These are phyloP conservation scores for Pseudomonodictys pantanalensis DNA, from an alignment of 495 filamentous ascomycete species.

Conservation along the genomic window DNA sequence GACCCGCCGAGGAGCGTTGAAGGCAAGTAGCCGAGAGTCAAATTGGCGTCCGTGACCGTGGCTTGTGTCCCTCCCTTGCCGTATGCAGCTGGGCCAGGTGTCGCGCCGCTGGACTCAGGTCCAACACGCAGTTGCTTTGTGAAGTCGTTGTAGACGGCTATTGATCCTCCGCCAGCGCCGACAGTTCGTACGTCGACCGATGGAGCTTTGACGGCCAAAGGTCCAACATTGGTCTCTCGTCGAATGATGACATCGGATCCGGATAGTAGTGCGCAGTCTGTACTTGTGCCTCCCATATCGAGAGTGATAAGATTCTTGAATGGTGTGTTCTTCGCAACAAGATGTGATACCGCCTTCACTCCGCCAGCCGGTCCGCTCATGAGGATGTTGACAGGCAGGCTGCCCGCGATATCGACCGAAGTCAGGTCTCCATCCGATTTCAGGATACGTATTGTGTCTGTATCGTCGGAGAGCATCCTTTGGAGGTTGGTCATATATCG, in stretches of 20 bases:
- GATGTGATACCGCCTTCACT: slow-evolving; percentile 48
- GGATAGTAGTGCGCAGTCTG: slow-evolving; percentile 50
- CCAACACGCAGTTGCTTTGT: slow-evolving; percentile 51
- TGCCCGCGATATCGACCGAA: slow-evolving; percentile 45
- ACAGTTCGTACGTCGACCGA: slow-evolving; percentile 52
- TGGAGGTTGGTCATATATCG: slow-evolving; percentile 46
- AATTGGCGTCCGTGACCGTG: slow-evolving; percentile 53
- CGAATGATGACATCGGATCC: slow-evolving; percentile 48
- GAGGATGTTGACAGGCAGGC: slow-evolving; percentile 49
- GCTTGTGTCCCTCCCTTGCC: slow-evolving; percentile 47
- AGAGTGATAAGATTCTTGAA: slow-evolving; percentile 53
- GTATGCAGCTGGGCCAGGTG: slow-evolving; percentile 51
- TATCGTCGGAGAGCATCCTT: slow-evolving; percentile 41
- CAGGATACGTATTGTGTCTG: slow-evolving; percentile 48
- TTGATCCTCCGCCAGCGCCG: slow-evolving; percentile 51
- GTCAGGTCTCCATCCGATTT: slow-evolving; percentile 52
- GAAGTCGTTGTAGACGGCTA: slow-evolving; percentile 47
- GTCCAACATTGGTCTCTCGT: slow-evolving; percentile 48
- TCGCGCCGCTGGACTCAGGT: slow-evolving; percentile 50
- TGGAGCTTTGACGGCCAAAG: slow-evolving; percentile 49
- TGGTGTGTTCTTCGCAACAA: slow-evolving; percentile 46
- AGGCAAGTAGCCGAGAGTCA: slow-evolving; percentile 51
- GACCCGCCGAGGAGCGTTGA: slow-evolving; percentile 47
- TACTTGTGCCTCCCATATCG: slow-evolving; percentile 54
- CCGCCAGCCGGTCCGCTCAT: slow-evolving; percentile 52